Percentiles rank a stretch among this genome's conserved stretches.
These are phyloP conservation scores for Prunus armeniaca DNA, from an alignment of 306 rosid species.

Conservation along the genomic window DNA sequence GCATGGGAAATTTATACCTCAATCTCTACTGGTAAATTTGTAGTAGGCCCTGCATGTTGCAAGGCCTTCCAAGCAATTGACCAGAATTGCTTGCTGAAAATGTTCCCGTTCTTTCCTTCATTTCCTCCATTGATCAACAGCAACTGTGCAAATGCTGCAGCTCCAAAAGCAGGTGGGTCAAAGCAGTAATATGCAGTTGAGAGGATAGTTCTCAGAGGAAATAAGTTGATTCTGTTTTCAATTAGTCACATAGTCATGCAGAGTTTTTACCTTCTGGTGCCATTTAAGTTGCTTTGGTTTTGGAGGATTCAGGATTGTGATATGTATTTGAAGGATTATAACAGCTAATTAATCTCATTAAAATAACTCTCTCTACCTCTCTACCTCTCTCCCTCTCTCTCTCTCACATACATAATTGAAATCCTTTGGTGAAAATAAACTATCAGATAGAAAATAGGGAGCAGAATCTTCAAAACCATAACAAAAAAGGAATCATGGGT, in stretches of 20 bases:
- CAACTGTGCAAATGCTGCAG: not conserved
- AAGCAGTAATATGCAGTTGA: not conserved
- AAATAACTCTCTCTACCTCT: not conserved
- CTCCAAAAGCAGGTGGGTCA: not conserved
- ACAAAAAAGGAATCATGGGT: no score
- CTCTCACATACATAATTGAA: not conserved
- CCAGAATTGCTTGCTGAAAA: not conserved
- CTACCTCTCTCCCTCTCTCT: no score
- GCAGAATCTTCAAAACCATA: no score
- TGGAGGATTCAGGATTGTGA: not conserved
- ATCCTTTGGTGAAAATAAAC: not conserved
- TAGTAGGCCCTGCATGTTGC: slow-evolving; percentile 17
- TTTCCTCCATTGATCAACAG: slow-evolving; percentile 11
- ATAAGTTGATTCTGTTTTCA: not conserved
- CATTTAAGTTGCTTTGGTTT: not conserved
- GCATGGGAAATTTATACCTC: not conserved
- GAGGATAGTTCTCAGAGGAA: not conserved
- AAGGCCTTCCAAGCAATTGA: not conserved
- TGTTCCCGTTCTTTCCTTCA: not conserved
- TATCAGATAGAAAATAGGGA: no score
- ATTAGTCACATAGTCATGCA: not conserved
- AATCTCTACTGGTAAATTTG: not conserved
- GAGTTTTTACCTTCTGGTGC: not conserved
- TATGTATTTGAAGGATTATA: not conserved
- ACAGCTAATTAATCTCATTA: not conserved